Evolutionary conservation across 192 early-diverging fungal genomes (phyloP), one percentile per base, ranked within the genome.

Genomic region (Rhizoclosmatium sp.): DNA sequence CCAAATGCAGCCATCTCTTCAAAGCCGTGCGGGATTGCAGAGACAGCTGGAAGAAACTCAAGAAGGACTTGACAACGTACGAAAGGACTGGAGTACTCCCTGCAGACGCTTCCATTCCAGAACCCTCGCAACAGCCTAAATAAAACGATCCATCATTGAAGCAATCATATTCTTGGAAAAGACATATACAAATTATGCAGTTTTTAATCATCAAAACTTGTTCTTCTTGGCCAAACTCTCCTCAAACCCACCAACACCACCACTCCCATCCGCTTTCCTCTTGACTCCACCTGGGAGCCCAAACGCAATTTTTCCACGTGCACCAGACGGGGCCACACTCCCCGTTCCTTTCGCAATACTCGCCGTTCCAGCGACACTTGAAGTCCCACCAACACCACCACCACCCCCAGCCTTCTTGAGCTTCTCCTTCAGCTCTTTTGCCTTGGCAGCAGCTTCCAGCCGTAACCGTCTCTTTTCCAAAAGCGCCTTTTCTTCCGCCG

Each of bases 231-330:
- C 46, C 31, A 54, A 14, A 46, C 31, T 12, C 10, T 67, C 75
- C 31, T 66, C 75, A 65, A 65, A 61, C 46, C 54, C 54, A 56
- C 10, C 54, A 7, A 65, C 16, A 12, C 60, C 60, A 62, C 21
- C 23, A 7, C 7, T 7, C 60, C 10, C 19, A 23, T 40, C 47
- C 3, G 48, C 75, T 48, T 81, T 81, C 44, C 75, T 45, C 75
- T 56, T 69, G 23, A 58, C 73, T 21, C 60, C 60, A 60, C 69
- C 81, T 9, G 59, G 9, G 16, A 60, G 7, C 40, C 82, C 85
- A 64, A 86, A 83, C 12, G 80, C 68, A 47, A 86, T 73, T 69
- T 82, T 86, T 62, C 82, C 82, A 2, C 82, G 77, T 21, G 74
- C 67, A 56, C 82, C 78, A 0, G 69, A 54, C 10, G 69, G 65